phyloP scores from a whole-genome alignment of 306 rosid species.

The Dryas octopetala region DNA sequence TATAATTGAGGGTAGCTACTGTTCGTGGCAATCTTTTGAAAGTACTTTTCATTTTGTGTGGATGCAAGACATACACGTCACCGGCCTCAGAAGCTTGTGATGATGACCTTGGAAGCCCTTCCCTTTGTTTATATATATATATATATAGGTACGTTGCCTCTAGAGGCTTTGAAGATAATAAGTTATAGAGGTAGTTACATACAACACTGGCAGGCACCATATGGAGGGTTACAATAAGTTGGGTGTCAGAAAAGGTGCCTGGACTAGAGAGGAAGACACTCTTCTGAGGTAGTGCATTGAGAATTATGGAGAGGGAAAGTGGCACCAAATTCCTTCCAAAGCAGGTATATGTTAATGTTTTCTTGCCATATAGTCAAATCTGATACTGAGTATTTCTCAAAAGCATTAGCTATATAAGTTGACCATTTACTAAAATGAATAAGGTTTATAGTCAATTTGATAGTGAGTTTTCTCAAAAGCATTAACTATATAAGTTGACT shows the following conservation, averaged over 20 bases:
- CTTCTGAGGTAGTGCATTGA: conserved; percentile 21
- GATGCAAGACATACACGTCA: not conserved
- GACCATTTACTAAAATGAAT: too few species aligned
- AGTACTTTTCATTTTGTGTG: not conserved
- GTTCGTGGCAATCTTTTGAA: too few species aligned
- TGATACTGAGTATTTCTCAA: too few species aligned
- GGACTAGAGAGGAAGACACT: conserved; percentile 30
- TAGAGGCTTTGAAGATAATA: not conserved
- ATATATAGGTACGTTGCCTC: not conserved
- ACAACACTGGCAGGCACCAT: too few species aligned
- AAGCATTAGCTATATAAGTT: too few species aligned
- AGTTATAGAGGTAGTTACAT: too few species aligned
- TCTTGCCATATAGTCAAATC: too few species aligned
- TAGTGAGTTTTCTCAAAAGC: too few species aligned
- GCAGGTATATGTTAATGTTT: conserved; percentile 10
- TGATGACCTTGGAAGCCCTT: not conserved
- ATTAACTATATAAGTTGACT: too few species aligned
- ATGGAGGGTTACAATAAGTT: not conserved
- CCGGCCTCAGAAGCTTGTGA: not conserved
- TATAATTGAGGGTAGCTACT: too few species aligned
- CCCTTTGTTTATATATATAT: not conserved
- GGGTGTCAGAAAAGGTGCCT: conserved; percentile 31
- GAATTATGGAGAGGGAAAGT: conserved; percentile 28
- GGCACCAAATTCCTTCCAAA: conserved; percentile 28
- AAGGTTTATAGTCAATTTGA: too few species aligned